Percentiles rank a stretch among this genome's conserved stretches.
These are phyloP conservation scores for Aureobasidium sp. DNA, from an alignment of 2,329 filamentous ascomycete genomes.

Conservation along the genomic window DNA sequence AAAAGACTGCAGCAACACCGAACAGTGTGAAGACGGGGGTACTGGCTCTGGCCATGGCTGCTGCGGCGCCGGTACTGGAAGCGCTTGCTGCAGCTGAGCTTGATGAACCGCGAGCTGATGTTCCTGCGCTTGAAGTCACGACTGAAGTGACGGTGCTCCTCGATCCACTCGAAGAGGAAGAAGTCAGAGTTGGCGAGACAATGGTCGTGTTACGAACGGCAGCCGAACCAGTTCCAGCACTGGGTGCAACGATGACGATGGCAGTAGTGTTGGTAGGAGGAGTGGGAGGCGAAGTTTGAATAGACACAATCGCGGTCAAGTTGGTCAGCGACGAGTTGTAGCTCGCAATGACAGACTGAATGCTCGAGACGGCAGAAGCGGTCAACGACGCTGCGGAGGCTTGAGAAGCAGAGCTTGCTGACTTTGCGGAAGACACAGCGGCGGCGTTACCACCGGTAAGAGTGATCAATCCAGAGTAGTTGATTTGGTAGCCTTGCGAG, in stretches of 20 bases:
- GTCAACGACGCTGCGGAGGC: neutral
- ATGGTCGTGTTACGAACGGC: constrained; percentile 23
- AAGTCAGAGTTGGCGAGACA: constrained; percentile 18
- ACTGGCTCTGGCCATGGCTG: constrained; percentile 21
- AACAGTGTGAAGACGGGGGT: constrained; percentile 32
- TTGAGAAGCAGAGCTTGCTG: constrained; percentile 7
- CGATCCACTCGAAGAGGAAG: constrained; percentile 4
- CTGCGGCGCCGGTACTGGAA: constrained; percentile 1
- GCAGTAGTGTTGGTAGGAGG: constrained; percentile 15
- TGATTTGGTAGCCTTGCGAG: constrained; percentile 40
- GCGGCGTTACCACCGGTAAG: constrained; percentile 30
- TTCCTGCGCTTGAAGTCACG: constrained; percentile 13
- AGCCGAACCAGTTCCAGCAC: constrained; percentile 18
- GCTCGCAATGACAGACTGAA: constrained; percentile 15
- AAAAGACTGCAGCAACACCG: constrained; percentile 32
- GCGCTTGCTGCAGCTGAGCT: neutral
- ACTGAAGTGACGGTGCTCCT: constrained; percentile 17
- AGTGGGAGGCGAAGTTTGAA: constrained; percentile 2
- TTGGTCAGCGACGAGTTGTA: constrained; percentile 14
- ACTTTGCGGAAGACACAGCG: constrained; percentile 18
- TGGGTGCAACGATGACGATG: constrained; percentile 11
- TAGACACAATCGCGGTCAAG: constrained; percentile 10
- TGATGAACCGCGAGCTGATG: constrained; percentile 15
- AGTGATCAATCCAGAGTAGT: constrained; percentile 48
- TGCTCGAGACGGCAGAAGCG: constrained; percentile 12